A percentile compares a stretch with the other conserved stretches of the same genome.
Evolutionary conservation across 1,284 basidiomycete genomes (phyloP).

Genomic region (Fomitopsis betulina): DNA sequence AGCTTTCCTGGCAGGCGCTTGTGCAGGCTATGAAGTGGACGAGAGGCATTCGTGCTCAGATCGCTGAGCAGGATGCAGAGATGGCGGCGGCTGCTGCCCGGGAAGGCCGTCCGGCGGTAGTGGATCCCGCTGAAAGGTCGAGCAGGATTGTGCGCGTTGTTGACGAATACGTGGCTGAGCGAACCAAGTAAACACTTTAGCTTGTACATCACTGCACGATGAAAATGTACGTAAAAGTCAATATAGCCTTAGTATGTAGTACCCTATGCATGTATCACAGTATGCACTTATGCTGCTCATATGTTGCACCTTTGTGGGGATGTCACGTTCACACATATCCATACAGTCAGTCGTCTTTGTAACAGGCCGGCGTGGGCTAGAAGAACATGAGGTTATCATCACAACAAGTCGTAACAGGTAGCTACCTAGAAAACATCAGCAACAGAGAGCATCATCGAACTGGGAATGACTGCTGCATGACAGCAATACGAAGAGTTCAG

Average conservation of each 20-base stretch:
- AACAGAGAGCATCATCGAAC: constrained; percentile 1
- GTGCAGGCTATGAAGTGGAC: background rate
- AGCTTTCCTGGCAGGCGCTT: constrained; percentile 13
- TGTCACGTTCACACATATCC: too few relatives aligned
- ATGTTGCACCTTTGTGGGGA: too few relatives aligned
- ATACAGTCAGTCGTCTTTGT: background rate
- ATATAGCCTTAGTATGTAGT: background rate
- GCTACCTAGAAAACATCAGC: constrained; percentile 4
- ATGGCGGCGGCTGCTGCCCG: background rate
- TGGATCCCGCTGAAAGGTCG: too few relatives aligned
- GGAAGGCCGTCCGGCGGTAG: too few relatives aligned
- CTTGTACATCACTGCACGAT: too few relatives aligned
- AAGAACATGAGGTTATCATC: background rate
- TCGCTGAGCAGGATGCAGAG: constrained; percentile 1
- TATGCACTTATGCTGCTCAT: too few relatives aligned
- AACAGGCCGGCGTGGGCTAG: background rate
- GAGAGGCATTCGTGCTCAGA: background rate
- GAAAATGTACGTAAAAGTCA: too few relatives aligned
- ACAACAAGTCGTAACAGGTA: constrained; percentile 6
- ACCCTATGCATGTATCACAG: background rate
- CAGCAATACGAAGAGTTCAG: background rate
- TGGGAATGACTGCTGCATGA: background rate
- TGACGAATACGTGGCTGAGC: too few relatives aligned
- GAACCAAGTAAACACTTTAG: too few relatives aligned
- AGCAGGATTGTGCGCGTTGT: too few relatives aligned